These are phyloP conservation scores for Wickerhamomyces strasburgensis DNA, from an alignment of 805 yeast species.

Conservation along the genomic window DNA sequence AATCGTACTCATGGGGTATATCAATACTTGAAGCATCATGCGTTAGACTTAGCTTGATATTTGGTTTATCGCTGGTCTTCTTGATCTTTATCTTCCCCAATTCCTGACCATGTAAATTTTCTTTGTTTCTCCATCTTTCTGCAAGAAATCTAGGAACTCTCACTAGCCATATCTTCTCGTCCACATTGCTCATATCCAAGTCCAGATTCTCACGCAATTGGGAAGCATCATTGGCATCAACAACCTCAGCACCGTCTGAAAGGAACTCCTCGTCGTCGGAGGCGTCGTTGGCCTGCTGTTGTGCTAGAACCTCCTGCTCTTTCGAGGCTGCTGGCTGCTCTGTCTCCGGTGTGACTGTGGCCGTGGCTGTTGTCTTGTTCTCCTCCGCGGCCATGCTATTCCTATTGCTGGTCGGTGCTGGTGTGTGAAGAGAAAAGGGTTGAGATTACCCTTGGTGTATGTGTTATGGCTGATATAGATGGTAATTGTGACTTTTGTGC, in stretches of 20 bases:
- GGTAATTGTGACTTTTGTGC: too few species aligned
- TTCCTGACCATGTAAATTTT: constrained; percentile 61
- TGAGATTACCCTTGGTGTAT: too few species aligned
- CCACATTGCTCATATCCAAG: constrained; percentile 57
- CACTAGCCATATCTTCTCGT: constrained; percentile 86
- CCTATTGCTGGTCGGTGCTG: constrained; percentile 1
- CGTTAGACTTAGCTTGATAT: constrained; percentile 55
- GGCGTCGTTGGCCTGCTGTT: constrained; percentile 24
- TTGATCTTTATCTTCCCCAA: constrained; percentile 68
- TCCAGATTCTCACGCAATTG: constrained; percentile 64
- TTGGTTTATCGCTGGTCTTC: constrained; percentile 17
- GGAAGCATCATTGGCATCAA: constrained; percentile 41
- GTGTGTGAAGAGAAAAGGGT: neutral
- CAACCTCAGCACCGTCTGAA: constrained; percentile 38
- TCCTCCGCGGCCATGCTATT: too few species aligned
- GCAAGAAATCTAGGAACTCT: constrained; percentile 85
- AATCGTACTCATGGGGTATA: constrained; percentile 81
- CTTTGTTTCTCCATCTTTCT: constrained; percentile 69
- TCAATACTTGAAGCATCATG: constrained; percentile 41
- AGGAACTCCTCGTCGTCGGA: constrained; percentile 37
- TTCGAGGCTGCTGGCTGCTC: constrained; percentile 4
- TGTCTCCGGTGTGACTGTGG: constrained; percentile 1
- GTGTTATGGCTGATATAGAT: too few species aligned
- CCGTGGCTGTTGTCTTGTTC: too few species aligned
- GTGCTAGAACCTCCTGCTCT: constrained; percentile 15